Percentiles rank a stretch among this genome's conserved stretches.
Conservation (phyloP, 805 yeast species). For the Wickerhamiella azyma region DNA sequence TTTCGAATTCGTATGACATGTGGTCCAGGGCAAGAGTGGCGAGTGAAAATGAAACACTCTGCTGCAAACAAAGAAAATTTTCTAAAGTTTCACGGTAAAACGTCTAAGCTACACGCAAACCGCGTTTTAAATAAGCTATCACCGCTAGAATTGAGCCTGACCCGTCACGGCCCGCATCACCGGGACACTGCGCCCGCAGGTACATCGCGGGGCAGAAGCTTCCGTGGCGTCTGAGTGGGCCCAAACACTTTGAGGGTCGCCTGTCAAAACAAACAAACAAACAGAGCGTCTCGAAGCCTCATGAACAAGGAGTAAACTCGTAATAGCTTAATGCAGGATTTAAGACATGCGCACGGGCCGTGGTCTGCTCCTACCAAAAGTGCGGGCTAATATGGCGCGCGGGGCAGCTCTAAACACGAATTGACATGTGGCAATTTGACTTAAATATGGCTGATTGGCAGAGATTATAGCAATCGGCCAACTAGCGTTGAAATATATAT, state of each 20-base stretch:
- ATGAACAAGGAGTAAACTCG: background rate
- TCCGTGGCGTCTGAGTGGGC: too few species aligned
- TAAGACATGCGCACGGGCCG: background rate
- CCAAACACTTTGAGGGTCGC: too few species aligned
- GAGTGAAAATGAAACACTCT: background rate
- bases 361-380: background rate
- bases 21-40: background rate
- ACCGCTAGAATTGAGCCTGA: too few species aligned
- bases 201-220: too few species aligned
- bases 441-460: too few species aligned
- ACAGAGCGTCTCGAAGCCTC: background rate
- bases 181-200: background rate
- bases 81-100: background rate
- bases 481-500: too few species aligned
- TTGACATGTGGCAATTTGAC: too few species aligned
- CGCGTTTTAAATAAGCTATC: too few species aligned
- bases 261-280: too few species aligned
- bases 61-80: background rate
- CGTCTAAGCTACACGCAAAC: too few species aligned
- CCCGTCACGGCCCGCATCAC: background rate
- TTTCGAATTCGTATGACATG: background rate
- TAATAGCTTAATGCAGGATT: background rate
- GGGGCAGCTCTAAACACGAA: background rate
- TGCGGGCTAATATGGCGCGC: background rate
- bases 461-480: too few species aligned